phyloP scores from a whole-genome alignment of 2,329 filamentous ascomycete species.

The Didymella glomerata region DNA sequence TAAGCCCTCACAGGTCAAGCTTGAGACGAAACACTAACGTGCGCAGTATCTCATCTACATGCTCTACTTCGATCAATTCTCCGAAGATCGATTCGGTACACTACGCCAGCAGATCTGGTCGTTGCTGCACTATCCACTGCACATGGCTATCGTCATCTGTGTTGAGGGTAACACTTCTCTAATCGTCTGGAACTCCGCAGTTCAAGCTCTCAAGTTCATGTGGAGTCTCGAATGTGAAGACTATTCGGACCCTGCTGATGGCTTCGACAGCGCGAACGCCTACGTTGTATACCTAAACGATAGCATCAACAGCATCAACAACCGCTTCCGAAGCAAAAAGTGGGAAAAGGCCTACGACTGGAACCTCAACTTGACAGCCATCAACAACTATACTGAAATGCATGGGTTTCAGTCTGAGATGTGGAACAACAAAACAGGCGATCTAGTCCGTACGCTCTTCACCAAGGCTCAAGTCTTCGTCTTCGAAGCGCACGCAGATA shows the following conservation, averaged over 20 bases:
- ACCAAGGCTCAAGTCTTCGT: slow-evolving; percentile 37
- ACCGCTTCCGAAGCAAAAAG: slow-evolving; percentile 28
- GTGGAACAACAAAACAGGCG: slow-evolving; percentile 35
- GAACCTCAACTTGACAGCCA: slow-evolving; percentile 34
- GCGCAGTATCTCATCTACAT: slow-evolving; percentile 64
- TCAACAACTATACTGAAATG: slow-evolving; percentile 29
- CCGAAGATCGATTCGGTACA: slow-evolving; percentile 55
- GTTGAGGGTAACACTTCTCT: slow-evolving; percentile 60
- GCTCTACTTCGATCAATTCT: slow-evolving; percentile 65
- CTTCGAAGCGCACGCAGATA: slow-evolving; percentile 37
- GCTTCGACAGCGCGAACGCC: slow-evolving; percentile 20
- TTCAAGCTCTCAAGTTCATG: slow-evolving; percentile 34
- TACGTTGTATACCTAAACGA: slow-evolving; percentile 29
- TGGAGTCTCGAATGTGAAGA: slow-evolving; percentile 28
- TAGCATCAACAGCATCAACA: slow-evolving; percentile 32
- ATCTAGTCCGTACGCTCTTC: slow-evolving; percentile 27
- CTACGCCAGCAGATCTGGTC: slow-evolving; percentile 66
- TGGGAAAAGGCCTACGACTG: slow-evolving; percentile 36
- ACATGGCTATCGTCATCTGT: slow-evolving; percentile 67
- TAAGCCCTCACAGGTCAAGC: neutral
- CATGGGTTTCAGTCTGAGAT: slow-evolving; percentile 29
- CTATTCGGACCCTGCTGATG: slow-evolving; percentile 26
- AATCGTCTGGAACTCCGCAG: slow-evolving; percentile 38
- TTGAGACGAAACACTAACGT: neutral
- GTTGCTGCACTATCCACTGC: slow-evolving; percentile 66